Percentiles rank a stretch among this genome's conserved stretches.
Conservation (phyloP, 768 basidiomycete genomes). For the Rhizopogon rudus region DNA sequence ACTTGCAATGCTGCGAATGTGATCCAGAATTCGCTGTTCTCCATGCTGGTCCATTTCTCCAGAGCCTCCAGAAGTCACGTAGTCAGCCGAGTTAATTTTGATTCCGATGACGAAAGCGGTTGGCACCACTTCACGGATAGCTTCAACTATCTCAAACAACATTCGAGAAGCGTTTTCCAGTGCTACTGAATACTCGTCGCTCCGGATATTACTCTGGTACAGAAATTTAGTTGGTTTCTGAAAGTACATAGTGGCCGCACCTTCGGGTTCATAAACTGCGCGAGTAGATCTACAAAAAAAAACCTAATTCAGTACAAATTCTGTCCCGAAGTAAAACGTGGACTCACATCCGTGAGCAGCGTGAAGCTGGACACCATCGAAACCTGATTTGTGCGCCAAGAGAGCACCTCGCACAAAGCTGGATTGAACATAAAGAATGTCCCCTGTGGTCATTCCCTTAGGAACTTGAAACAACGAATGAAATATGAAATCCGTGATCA, state of each 20-base stretch:
- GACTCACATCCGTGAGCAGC: conserved; percentile 80
- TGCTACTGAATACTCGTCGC: conserved; percentile 52
- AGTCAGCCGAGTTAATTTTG: conserved; percentile 81
- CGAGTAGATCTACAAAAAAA: conserved; percentile 55
- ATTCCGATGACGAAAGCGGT: conserved; percentile 66
- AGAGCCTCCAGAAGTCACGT: conserved; percentile 33
- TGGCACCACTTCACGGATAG: conserved; percentile 52
- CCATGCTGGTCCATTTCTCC: conserved; percentile 28
- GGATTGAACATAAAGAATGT: conserved; percentile 57
- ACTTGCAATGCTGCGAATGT: conserved; percentile 53
- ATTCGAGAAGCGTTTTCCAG: conserved; percentile 47
- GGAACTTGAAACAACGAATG: conserved; percentile 60
- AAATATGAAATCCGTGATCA: conserved; percentile 21
- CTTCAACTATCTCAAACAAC: conserved; percentile 47
- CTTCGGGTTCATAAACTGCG: conserved; percentile 74
- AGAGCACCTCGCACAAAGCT: conserved; percentile 65
- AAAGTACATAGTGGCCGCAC: conserved; percentile 26
- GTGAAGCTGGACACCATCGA: conserved; percentile 86
- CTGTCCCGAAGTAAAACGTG: neutral
- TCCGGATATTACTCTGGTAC: conserved; percentile 45
- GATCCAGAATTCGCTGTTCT: conserved; percentile 43
- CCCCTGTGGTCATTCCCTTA: conserved; percentile 46
- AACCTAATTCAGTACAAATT: neutral
- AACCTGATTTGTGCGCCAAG: conserved; percentile 62
- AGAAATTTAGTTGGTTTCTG: conserved; percentile 13